Evolutionary conservation across 1,284 basidiomycete species (phyloP).

Genomic region (Flammula alnicola): DNA sequence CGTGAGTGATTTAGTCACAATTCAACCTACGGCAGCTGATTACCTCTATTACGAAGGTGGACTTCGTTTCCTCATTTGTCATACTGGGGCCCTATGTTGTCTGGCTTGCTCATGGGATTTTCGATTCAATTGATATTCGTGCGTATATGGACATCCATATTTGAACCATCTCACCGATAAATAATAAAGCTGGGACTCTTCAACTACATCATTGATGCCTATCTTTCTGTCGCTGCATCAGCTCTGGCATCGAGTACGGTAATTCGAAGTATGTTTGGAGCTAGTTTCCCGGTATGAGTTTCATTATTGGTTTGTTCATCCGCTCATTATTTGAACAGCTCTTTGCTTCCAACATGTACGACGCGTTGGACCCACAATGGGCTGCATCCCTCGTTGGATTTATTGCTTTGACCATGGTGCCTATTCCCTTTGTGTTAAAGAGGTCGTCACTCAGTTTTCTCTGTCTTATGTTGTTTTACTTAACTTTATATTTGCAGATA

Average conservation of each 20-base stretch:
- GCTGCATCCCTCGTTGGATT: conserved; percentile 60
- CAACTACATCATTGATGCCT: conserved; percentile 66
- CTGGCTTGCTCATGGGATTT: conserved; percentile 57
- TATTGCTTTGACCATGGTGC: conserved; percentile 53
- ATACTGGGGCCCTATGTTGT: conserved; percentile 61
- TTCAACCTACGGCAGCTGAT: neutral
- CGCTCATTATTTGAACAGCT: conserved; percentile 35
- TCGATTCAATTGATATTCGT: conserved; percentile 64
- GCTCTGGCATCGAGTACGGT: conserved; percentile 63
- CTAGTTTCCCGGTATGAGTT: conserved; percentile 55
- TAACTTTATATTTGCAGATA: conserved; percentile 34
- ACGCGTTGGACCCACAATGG: conserved; percentile 53
- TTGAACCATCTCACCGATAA: neutral
- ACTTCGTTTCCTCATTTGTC: conserved; percentile 58
- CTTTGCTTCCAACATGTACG: conserved; percentile 60
- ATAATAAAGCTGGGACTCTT: conserved; percentile 48
- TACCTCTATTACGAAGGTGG: conserved; percentile 39
- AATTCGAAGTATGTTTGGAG: conserved; percentile 58
- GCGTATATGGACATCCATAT: conserved; percentile 26
- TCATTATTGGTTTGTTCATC: neutral
- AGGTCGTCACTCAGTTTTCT: conserved; percentile 32
- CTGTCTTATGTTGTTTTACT: neutral
- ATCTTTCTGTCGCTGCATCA: conserved; percentile 59
- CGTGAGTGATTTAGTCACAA: conserved; percentile 39
- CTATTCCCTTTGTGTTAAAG: conserved; percentile 57